Conservation (phyloP, 345 rosid species). For the Psidium friedrichsthalianum region DNA sequence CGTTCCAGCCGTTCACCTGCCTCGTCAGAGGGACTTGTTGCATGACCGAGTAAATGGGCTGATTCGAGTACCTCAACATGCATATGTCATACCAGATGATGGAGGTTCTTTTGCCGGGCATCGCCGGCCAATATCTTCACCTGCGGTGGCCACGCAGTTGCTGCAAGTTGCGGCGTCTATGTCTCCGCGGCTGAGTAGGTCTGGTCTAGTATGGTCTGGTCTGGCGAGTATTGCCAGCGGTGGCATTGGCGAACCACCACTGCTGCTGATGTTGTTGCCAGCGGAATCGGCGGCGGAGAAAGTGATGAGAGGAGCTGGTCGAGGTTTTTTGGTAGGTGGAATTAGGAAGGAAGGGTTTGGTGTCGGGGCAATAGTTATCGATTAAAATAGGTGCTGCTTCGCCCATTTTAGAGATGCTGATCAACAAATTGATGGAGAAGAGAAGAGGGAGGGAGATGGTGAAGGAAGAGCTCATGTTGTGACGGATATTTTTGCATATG, state of each 20-base stretch:
- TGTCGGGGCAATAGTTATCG: too few relatives aligned
- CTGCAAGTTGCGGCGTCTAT: constrained; percentile 12
- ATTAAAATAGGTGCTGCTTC: too few relatives aligned
- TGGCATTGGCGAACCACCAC: neutral
- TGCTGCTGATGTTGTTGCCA: neutral
- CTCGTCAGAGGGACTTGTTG: neutral
- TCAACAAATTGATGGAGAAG: too few relatives aligned
- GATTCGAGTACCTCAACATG: constrained; percentile 10
- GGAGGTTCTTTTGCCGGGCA: constrained; percentile 2
- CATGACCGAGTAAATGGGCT: neutral
- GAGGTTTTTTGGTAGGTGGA: neutral
- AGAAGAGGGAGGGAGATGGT: too few relatives aligned
- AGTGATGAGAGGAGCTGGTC: neutral
- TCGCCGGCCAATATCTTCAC: neutral
- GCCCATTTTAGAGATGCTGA: too few relatives aligned
- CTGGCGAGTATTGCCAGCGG: neutral
- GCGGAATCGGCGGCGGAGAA: neutral
- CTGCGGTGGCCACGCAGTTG: constrained; percentile 14
- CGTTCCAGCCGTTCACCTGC: neutral
- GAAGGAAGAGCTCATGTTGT: neutral
- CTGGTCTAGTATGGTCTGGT: constrained; percentile 25
- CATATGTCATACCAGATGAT: constrained; percentile 2
- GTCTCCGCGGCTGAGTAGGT: constrained; percentile 36
- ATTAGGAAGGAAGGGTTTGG: too few relatives aligned
- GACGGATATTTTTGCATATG: too few relatives aligned